phyloP scores from a whole-genome alignment of 306 rosid genomes.

The Prunus kanzakura region DNA sequence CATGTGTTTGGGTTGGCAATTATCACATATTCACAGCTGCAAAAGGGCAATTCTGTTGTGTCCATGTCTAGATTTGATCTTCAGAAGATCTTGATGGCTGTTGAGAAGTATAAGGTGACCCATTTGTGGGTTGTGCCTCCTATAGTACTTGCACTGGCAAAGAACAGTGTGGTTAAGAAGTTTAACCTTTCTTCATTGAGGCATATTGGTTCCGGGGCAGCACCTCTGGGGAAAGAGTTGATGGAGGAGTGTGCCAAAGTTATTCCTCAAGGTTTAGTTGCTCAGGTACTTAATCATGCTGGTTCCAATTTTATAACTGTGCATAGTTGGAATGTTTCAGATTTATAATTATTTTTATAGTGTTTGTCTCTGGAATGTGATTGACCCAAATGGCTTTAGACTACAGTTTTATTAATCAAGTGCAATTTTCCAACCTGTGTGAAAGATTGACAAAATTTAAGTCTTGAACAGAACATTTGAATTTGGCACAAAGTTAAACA shows the following conservation, averaged over 20 bases:
- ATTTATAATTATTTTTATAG: neutral
- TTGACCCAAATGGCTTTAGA: slow-evolving; percentile 4
- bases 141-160: slow-evolving; percentile 63
- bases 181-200: slow-evolving; percentile 65
- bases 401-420: neutral
- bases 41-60: slow-evolving; percentile 55
- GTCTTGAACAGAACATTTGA: neutral
- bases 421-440: neutral
- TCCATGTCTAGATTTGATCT: slow-evolving; percentile 51
- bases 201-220: slow-evolving; percentile 74
- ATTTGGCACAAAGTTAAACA: neutral
- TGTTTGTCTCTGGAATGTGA: neutral
- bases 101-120: slow-evolving; percentile 62
- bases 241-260: slow-evolving; percentile 62
- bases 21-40: slow-evolving; percentile 51
- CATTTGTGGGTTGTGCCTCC: slow-evolving; percentile 88
- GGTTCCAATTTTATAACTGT: neutral
- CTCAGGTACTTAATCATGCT: slow-evolving; percentile 44
- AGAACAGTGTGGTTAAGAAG: slow-evolving; percentile 49
- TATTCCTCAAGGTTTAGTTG: slow-evolving; percentile 43
- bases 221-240: slow-evolving; percentile 79
- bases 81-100: slow-evolving; percentile 41
- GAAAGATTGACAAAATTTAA: neutral
- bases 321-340: neutral
- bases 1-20: slow-evolving; percentile 71